Evolutionary conservation across 345 rosid species (phyloP).

Genomic region (Eucalyptus viminalis): DNA sequence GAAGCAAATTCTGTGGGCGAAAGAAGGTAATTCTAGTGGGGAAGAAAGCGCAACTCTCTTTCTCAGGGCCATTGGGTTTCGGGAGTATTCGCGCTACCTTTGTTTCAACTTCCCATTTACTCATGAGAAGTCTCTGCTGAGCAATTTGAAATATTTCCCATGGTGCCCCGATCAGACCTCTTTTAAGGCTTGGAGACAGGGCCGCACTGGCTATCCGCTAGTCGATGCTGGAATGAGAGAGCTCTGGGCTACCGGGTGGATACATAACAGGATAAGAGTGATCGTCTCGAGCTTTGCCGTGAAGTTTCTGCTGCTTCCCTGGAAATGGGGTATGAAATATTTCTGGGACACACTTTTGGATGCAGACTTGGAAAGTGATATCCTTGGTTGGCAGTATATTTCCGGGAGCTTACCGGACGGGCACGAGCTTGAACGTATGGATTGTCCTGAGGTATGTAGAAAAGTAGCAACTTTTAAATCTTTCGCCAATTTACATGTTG

Average conservation of each 20-base stretch:
- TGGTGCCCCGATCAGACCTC: constrained; percentile 46
- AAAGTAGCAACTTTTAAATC: background rate
- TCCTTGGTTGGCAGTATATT: constrained; percentile 94
- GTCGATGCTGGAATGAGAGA: constrained; percentile 99
- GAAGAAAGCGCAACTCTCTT: constrained; percentile 50
- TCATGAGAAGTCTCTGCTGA: constrained; percentile 58
- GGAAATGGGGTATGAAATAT: constrained; percentile 98
- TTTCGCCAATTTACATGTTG: background rate
- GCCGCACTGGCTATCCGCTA: constrained; percentile 84
- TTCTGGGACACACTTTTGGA: constrained; percentile 94
- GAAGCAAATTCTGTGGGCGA: constrained; percentile 70
- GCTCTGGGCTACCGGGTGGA: constrained; percentile 98
- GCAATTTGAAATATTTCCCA: constrained; percentile 67
- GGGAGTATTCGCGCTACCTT: constrained; percentile 91
- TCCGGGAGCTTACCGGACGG: constrained; percentile 95
- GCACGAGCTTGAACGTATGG: constrained; percentile 86
- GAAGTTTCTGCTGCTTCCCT: constrained; percentile 80
- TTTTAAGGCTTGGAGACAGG: constrained; percentile 95
- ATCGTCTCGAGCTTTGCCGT: constrained; percentile 84
- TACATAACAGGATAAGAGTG: constrained; percentile 80
- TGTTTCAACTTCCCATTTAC: constrained; percentile 94
- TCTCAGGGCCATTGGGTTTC: constrained; percentile 69
- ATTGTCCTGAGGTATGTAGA: constrained; percentile 58
- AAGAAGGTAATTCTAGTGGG: constrained; percentile 50
- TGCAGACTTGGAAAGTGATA: constrained; percentile 83